These are phyloP conservation scores for Davidsoniella eucalypti DNA, from an alignment of 2,329 filamentous ascomycete species.

Conservation along the genomic window DNA sequence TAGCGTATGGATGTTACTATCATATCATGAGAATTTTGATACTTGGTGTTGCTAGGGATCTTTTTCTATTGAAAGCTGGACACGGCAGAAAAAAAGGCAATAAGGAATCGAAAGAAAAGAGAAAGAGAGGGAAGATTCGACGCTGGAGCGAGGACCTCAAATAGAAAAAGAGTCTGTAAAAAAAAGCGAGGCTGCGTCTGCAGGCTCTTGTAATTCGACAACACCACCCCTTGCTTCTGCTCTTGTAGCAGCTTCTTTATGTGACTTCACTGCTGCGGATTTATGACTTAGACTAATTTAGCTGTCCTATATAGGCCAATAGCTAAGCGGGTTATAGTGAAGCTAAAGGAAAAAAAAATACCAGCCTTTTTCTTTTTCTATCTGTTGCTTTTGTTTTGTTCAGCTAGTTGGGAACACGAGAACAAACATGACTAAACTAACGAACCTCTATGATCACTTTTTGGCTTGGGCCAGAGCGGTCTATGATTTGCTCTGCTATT, in stretches of 20 bases:
- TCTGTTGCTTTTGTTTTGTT: background rate
- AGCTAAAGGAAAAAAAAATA: background rate
- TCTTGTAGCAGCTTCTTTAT: background rate
- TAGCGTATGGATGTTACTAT: too few relatives aligned
- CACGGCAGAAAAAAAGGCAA: background rate
- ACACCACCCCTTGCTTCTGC: too few relatives aligned
- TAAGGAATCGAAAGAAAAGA: background rate
- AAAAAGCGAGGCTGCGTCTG: conserved; percentile 5
- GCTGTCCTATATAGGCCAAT: background rate
- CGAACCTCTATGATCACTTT: too few relatives aligned
- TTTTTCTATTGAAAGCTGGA: too few relatives aligned
- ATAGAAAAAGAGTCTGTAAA: background rate
- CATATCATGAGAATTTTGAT: too few relatives aligned
- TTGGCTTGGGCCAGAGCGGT: too few relatives aligned
- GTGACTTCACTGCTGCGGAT: background rate
- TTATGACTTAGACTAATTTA: background rate
- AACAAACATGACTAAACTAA: background rate
- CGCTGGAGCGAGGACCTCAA: background rate
- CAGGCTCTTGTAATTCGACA: background rate
- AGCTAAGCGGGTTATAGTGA: too few relatives aligned
- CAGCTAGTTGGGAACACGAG: background rate
- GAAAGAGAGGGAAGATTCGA: background rate
- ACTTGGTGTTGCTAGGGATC: too few relatives aligned
- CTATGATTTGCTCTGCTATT: too few relatives aligned
- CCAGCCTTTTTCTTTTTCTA: background rate